Base-by-base conservation (phyloP, 148 eudicot genomes). In the Limonium bicolor region DNA sequence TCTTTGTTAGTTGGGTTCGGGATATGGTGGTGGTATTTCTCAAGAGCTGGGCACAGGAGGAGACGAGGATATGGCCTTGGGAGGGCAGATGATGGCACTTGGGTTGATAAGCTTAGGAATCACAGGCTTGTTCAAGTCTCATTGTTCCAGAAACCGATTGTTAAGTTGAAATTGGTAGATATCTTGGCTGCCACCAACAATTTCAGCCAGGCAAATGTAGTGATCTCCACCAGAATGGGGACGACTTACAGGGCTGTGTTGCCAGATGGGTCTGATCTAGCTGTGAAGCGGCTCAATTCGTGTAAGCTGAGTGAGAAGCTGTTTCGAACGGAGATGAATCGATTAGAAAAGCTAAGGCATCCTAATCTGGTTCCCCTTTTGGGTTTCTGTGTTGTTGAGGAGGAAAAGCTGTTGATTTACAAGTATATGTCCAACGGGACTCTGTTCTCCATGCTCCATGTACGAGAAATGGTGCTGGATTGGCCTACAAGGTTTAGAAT, bases 321-420 rank as follows among this genome's bases (percentile, higher is more conserved):
- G 48, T 76, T 76, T 55, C 44, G 62, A 33, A 15, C 9, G 20
- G 83, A 76, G 60, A 72, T 76, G 69, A 68, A 59, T 41, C 60
- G 72, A 38, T 60, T 76, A 19, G 77, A 78, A 31, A 54, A 55
- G 46, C 49, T 72, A 17, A 49, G 78, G 64, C 83, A 76, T 43
- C 83, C 78, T 10, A 76, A 76, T 62, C 51, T 76, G 60, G 60
- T 66, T 10, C 75, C 83, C 0, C 55, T 76, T 12, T 60, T 76
- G 51, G 82, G 82, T 21, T 76, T 54, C 41, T 77, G 84, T 46
- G 40, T 66, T 18, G 84, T 77, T 57, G 75, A 71, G 30, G 83
- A 71, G 17, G 83, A 76, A 36, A 76, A 68, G 67, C 69, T 76
- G 43, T 59, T 76, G 61, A 74, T 76, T 31, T 76, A 76, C 43